Base-by-base conservation (phyloP, 2,329 filamentous ascomycete genomes). In the Phialocephala subalpina region DNA sequence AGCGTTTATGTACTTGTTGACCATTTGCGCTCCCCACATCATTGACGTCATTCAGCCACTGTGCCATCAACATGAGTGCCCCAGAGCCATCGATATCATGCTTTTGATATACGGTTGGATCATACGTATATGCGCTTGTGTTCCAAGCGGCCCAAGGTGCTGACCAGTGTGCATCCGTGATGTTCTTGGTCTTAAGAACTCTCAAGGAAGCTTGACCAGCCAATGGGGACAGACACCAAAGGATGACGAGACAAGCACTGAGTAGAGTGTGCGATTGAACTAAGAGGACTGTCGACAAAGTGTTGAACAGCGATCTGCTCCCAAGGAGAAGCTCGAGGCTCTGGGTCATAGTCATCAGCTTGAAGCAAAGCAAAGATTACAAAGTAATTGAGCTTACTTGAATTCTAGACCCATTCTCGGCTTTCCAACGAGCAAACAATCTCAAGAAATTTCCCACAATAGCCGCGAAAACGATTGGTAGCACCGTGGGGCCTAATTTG, bases 201-300 rank as follows among this genome's bases (percentile, higher is more conserved):
- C 55, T 36, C n/a, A 36, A 20, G 16, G 55, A 38, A 2, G 55
- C 55, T 57, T 57, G 55, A 5, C 55, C 55, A 36, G 29, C 55
- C n/a, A 57, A 20, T 57, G 27, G 55, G 20, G 55, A 57, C 11
- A 57, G 18, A 20, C 55, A 57, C 55, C 55, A 57, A 3, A 57
- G 16, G 16, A 38, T 12, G 8, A 57, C 20, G 49, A 62, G 55
- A 3, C 22, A 4, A 29, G 22, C 22, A 20, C 4, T 53, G 4
- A 47, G 5, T 18, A 14, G 18, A 18, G 5, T n/a, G 4, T 14
- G 42, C 6, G 18, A 22, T 22, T 18, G 40, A 14, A 42, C 4
- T 42, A n/a, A 8, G 9, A 42, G 9, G 9, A n/a, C 18, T 4
- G 40, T 42, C 40, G 40, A 9, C 4, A 42, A 5, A 14, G 40